A percentile compares a stretch with the other conserved stretches of the same genome.
Evolutionary conservation across 208 protist species (phyloP).

Genomic region (Crithidia acanthocephali): DNA sequence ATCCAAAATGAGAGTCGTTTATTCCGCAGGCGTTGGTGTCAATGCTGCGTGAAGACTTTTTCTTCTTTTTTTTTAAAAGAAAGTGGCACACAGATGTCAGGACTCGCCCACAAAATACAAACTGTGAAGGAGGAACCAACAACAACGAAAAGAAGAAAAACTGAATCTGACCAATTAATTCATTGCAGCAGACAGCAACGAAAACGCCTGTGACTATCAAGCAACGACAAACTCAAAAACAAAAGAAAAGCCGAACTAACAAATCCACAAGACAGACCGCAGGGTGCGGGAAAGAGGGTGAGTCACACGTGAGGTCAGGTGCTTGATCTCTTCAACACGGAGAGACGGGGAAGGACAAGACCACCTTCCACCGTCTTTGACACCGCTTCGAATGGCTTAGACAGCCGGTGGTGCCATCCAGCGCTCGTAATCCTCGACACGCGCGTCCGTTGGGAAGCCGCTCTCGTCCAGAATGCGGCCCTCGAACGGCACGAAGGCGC

Average conservation of each 20-base stretch:
- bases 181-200: too few species aligned
- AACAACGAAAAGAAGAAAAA: background rate
- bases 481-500: slow-evolving; percentile 69
- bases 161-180: background rate
- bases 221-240: background rate
- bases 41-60: too few species aligned
- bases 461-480: slow-evolving; percentile 59
- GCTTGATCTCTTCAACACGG: too few species aligned
- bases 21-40: too few species aligned
- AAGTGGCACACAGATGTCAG: background rate
- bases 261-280: too few species aligned
- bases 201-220: slow-evolving; percentile 16
- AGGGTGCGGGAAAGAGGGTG: too few species aligned
- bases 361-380: too few species aligned
- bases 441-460: slow-evolving; percentile 79
- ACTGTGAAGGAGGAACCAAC: background rate
- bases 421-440: slow-evolving; percentile 78
- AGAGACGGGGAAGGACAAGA: background rate
- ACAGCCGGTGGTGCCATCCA: slow-evolving; percentile 70
- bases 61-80: too few species aligned
- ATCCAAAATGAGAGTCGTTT: too few species aligned
- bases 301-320: too few species aligned
- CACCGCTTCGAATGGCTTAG: too few species aligned
- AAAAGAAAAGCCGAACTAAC: background rate
- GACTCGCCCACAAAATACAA: too few species aligned